Evolutionary conservation across 306 rosid species (phyloP), one percentile per base, ranked within the genome.

Genomic region (Oemleria cerasiformis): DNA sequence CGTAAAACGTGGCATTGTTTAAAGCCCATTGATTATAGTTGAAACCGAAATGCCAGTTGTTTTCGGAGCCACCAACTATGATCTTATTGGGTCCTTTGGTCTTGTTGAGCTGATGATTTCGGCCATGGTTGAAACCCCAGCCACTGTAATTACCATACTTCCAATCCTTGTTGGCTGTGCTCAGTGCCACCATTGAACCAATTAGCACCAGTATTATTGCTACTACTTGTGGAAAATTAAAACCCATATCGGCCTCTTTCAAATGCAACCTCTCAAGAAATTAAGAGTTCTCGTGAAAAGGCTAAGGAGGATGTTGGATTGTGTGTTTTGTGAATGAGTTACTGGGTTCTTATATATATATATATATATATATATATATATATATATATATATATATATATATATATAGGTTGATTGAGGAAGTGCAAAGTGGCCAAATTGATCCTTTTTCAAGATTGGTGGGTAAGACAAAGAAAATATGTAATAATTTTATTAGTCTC

Each of bases 1-100:
- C 63, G 75, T 85, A 85, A 61, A 86, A 82, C 0, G 96, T 90
- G 25, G 67, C 73, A 42, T 67, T 84, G 4, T 84, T 85, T 7
- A 76, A 60, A 0, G 89, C 86, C 96, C 92, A 90, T 15, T 78
- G 63, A 0, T 73, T 75, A 61, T 90, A 90, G 76, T 86, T 80
- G 17, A 57, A 85, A 47, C 88, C 88, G 15, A 77, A 86, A 20
- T 61, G 86, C 92, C 96, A 87, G 4, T 68, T 54, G 4, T 71
- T 54, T 21, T 85, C 25, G 0, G 92, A 83, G 0, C 89, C 93
- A 72, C 96, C 96, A 0, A 88, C 96, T 0, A 72, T 14, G 44
- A 90, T 77, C 43, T 68, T 77, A 9, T 41, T 71, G 11, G 92
- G 19, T 23, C 55, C 77, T 14, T 59, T 56, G 71, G 62, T 42